Conservation (phyloP, 116 monocot species). For the Posidonia oceanica region DNA sequence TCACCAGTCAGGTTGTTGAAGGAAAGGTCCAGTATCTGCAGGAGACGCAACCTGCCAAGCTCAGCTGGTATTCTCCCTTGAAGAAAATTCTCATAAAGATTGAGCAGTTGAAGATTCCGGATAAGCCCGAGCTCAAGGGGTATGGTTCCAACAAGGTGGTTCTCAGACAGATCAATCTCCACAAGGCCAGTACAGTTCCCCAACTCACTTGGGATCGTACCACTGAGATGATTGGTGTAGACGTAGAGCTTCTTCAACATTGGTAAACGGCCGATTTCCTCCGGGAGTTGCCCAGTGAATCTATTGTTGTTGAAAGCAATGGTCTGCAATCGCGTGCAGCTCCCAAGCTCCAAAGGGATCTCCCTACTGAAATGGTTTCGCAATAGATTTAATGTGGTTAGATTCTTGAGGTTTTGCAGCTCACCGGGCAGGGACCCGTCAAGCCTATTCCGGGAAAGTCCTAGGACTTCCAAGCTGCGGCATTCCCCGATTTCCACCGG, state of each 20-base stretch:
- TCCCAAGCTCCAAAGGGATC: constrained; percentile 61
- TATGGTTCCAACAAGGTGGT: constrained; percentile 43
- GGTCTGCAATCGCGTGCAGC: constrained; percentile 44
- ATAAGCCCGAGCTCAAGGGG: constrained; percentile 58
- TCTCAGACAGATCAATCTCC: constrained; percentile 87
- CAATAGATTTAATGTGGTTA: constrained; percentile 70
- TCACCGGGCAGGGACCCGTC: constrained; percentile 40
- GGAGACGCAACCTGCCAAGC: constrained; percentile 32
- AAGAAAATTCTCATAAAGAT: constrained; percentile 71
- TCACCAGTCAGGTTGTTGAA: constrained; percentile 61
- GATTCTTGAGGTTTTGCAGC: constrained; percentile 36
- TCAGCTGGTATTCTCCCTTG: constrained; percentile 60
- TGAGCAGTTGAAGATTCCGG: constrained; percentile 42
- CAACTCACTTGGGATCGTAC: constrained; percentile 43
- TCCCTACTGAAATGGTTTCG: constrained; percentile 46
- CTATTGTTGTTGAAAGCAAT: constrained; percentile 49
- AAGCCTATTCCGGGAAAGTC: constrained; percentile 53
- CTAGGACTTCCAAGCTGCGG: constrained; percentile 44
- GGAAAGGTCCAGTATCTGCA: constrained; percentile 57
- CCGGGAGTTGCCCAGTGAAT: constrained; percentile 52
- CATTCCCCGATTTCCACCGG: constrained; percentile 57
- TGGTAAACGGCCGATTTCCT: constrained; percentile 42
- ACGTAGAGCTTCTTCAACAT: constrained; percentile 50
- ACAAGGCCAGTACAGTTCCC: constrained; percentile 38
- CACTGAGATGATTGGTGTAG: constrained; percentile 55